phyloP scores from a whole-genome alignment of 495 filamentous ascomycete species.

The Trichoderma reesei region DNA sequence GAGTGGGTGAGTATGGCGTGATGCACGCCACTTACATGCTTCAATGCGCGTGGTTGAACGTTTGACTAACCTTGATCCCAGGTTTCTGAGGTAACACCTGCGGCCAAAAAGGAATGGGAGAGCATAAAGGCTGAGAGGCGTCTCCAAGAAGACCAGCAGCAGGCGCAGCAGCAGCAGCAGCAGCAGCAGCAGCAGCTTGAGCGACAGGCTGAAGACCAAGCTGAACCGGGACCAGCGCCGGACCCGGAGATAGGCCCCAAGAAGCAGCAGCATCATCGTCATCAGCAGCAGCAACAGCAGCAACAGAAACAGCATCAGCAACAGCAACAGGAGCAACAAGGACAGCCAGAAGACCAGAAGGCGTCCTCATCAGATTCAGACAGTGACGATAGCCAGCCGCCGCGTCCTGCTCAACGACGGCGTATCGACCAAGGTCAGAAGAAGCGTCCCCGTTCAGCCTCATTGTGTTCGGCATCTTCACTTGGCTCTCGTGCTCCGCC shows the following conservation, averaged over 20 bases:
- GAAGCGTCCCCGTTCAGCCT: neutral
- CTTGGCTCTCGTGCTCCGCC: neutral
- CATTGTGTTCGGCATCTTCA: neutral
- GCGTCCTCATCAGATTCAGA: neutral
- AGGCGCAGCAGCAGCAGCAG: too few species aligned
- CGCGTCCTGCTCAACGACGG: slow-evolving; percentile 1
- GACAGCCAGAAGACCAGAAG: neutral
- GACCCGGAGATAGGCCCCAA: neutral
- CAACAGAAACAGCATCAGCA: neutral
- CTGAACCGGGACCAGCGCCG: neutral
- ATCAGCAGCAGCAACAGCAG: neutral
- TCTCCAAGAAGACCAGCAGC: neutral
- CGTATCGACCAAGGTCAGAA: neutral
- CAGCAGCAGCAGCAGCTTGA: neutral
- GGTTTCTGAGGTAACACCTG: neutral
- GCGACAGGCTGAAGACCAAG: neutral
- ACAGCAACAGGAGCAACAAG: neutral
- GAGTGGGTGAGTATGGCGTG: slow-evolving; percentile 4
- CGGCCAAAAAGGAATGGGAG: neutral
- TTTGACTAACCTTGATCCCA: neutral
- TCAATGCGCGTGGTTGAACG: neutral
- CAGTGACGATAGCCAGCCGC: neutral
- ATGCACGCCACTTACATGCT: neutral
- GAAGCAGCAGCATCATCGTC: neutral
- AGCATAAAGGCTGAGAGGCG: neutral